Evolutionary conservation across 331 rosid species (phyloP).

Genomic region (Malus hybrid): DNA sequence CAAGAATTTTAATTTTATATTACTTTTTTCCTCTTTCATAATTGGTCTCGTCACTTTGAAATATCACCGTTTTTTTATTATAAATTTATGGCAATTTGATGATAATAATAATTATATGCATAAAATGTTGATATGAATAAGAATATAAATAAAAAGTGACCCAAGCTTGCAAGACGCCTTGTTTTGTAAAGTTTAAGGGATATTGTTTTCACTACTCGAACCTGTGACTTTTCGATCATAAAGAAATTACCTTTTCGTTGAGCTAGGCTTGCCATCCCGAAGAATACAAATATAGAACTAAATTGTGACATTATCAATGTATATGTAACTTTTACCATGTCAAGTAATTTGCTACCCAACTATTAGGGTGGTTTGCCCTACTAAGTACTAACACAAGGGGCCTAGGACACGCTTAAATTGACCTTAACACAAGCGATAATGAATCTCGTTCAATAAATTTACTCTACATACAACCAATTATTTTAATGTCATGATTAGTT

Average conservation of each 20-base stretch:
- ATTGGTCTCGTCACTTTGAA: neutral
- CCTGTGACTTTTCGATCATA: rapidly evolving
- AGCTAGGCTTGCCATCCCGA: too few relatives aligned
- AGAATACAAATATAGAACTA: neutral
- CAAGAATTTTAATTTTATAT: neutral
- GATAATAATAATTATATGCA: neutral
- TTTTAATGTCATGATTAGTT: too few relatives aligned
- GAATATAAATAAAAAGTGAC: too few relatives aligned
- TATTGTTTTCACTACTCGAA: rapidly evolving
- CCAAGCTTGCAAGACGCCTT: neutral
- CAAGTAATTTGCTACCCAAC: neutral
- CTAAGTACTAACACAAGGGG: too few relatives aligned
- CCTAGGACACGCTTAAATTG: too few relatives aligned
- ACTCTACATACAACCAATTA: neutral
- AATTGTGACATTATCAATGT: neutral
- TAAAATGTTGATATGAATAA: neutral
- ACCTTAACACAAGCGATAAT: too few relatives aligned
- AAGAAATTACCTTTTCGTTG: neutral
- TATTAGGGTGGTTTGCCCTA: too few relatives aligned
- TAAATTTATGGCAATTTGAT: neutral
- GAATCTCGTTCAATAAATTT: neutral
- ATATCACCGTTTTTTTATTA: neutral
- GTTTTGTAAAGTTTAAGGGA: too few relatives aligned
- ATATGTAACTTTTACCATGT: neutral
- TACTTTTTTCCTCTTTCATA: neutral